Percentiles rank a stretch among this genome's conserved stretches.
Conservation (phyloP, 345 rosid species). For the Raphanus raphanistrum region DNA sequence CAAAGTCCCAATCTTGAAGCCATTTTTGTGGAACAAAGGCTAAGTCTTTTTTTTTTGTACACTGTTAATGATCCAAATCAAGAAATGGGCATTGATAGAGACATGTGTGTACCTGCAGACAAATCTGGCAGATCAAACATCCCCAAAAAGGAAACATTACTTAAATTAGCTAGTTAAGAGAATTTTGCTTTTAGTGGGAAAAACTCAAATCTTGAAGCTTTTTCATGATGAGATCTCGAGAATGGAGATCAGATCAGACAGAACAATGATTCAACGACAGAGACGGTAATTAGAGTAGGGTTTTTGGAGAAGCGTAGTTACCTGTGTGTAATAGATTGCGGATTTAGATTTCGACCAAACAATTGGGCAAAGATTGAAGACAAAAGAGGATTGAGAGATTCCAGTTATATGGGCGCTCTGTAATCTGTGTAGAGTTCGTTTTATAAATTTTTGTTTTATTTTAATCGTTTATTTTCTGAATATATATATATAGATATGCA, state of each 20-base stretch:
- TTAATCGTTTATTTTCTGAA: background rate
- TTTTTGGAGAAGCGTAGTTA: slow-evolving; percentile 35
- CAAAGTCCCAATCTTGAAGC: slow-evolving; percentile 36
- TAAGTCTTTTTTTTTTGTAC: slow-evolving; percentile 2
- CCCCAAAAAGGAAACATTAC: slow-evolving; percentile 22
- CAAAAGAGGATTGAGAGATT: slow-evolving; percentile 20
- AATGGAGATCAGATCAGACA: slow-evolving; percentile 39
- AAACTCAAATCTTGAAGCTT: slow-evolving; percentile 6
- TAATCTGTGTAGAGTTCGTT: slow-evolving; percentile 31
- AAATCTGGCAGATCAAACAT: slow-evolving; percentile 37
- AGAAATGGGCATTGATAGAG: slow-evolving; percentile 20
- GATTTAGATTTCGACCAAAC: slow-evolving; percentile 33
- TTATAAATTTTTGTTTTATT: slow-evolving; percentile 2
- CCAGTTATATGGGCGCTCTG: slow-evolving; percentile 28
- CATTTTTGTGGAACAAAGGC: slow-evolving; percentile 15
- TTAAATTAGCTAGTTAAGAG: slow-evolving; percentile 11
- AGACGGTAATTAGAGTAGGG: slow-evolving; percentile 37
- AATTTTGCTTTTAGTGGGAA: background rate
- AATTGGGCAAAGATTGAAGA: slow-evolving; percentile 35
- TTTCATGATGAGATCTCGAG: slow-evolving; percentile 39
- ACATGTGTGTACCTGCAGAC: slow-evolving; percentile 48
- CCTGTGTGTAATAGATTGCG: slow-evolving; percentile 29
- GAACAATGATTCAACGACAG: slow-evolving; percentile 18
- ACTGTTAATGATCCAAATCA: slow-evolving; percentile 38
- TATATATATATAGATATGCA: background rate